These are phyloP conservation scores for Davidsoniella virescens DNA, from an alignment of 2,329 filamentous ascomycete species.

Conservation along the genomic window DNA sequence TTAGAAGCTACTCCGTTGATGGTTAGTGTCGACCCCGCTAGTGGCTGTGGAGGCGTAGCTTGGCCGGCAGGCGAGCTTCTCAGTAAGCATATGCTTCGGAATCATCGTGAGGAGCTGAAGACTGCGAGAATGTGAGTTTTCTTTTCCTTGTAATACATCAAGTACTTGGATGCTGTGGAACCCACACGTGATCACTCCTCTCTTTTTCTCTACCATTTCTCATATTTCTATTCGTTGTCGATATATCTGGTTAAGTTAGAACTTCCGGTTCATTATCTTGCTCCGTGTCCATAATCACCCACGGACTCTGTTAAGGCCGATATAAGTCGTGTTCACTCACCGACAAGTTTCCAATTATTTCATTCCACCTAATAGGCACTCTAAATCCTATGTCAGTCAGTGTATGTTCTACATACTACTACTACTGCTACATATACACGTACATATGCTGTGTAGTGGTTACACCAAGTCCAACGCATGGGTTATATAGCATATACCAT, in stretches of 20 bases:
- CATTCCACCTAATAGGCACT: too few relatives aligned
- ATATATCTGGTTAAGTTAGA: too few relatives aligned
- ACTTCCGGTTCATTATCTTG: too few relatives aligned
- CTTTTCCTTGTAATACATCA: neutral
- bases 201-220: neutral
- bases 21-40: slow-evolving; percentile 69
- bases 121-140: slow-evolving; percentile 55
- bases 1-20: slow-evolving; percentile 47
- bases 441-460: neutral
- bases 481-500: too few relatives aligned
- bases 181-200: neutral
- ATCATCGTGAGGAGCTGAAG: slow-evolving; percentile 45
- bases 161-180: neutral
- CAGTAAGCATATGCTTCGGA: slow-evolving; percentile 68
- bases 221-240: neutral
- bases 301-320: too few relatives aligned
- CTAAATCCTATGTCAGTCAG: too few relatives aligned
- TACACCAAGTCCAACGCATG: neutral
- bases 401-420: too few relatives aligned
- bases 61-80: slow-evolving; percentile 92
- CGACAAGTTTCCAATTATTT: too few relatives aligned
- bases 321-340: too few relatives aligned
- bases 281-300: too few relatives aligned
- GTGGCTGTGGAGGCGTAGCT: slow-evolving; percentile 81
- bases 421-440: too few relatives aligned